Evolutionary conservation across 129 eudicot genomes (phyloP).

Genomic region (Apium graveolens): DNA sequence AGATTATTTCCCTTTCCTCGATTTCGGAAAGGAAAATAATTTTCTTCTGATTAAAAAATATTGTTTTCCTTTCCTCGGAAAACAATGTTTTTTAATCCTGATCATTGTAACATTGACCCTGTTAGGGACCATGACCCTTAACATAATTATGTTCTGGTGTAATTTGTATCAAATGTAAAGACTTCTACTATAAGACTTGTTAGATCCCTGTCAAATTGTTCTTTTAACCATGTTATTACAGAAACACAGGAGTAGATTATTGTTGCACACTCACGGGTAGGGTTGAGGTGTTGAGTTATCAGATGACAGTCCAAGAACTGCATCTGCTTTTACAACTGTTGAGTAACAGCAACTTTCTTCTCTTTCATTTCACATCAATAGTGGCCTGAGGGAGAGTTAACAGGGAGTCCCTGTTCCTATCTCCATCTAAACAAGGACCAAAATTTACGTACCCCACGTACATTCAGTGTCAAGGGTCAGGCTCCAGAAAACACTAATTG

Average conservation of each 20-base stretch:
- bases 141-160: neutral
- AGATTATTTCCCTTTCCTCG: no score
- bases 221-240: neutral
- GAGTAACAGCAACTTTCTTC: slow-evolving; percentile 8
- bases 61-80: no score
- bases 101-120: no score
- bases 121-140: no score
- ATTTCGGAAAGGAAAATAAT: no score
- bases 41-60: no score
- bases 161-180: neutral
- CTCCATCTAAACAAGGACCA: neutral
- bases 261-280: slow-evolving; percentile 1
- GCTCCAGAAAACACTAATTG: neutral
- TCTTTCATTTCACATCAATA: slow-evolving; percentile 11
- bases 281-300: neutral
- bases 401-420: neutral
- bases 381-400: slow-evolving; percentile 12
- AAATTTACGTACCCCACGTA: neutral
- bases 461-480: neutral
- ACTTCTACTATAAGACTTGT: neutral
- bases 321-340: neutral
- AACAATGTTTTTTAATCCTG: no score
- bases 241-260: neutral
- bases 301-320: slow-evolving; percentile 1
- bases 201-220: neutral